Evolutionary conservation across 2,329 filamentous ascomycete species (phyloP), one percentile per base, ranked within the genome.

Genomic region (Pseudopyricularia javanii): DNA sequence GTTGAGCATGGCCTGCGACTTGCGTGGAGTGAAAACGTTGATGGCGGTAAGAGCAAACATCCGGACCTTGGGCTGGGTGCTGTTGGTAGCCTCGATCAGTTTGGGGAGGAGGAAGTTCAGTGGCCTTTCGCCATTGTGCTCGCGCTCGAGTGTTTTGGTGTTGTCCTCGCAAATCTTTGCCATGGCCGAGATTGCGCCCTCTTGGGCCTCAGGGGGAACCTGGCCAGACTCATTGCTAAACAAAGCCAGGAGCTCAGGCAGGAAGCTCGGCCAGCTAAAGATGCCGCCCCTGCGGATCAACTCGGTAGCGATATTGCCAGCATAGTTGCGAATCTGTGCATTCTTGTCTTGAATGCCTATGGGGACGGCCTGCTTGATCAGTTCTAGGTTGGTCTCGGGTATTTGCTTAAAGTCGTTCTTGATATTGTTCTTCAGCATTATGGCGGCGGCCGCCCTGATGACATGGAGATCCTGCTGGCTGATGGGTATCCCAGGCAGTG

Each of bases 141-240:
- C 88, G 61, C 85, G 83, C 68, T 95, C 89, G 52, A 98, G 74
- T 55, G 88, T 76, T 64, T 86, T 89, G 63, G 82, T 84, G 70
- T 95, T 96, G 70, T 98, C 93, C 69, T 98, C 93, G 69, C 93
- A 98, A 56, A 98, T 91, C 74, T 97, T 97, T 66, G 86, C 75
- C 68, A 98, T 75, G 49, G 93, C 91, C 49, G 87, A 82, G 86
- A 97, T 95, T 60, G 89, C 91, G 56, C 91, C 91, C 66, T 98
- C 91, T 64, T 96, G 90, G 12, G 85, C 83, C 63, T 88, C 79
- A 45, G 78, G 71, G 7, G 88, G 74, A 22, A 83, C 73, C 57
- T 85, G 81, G 40, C 86, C 85, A 47, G 73, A 74, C 53, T 82
- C 71, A 67, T 95, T 94, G 58, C 80, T 79, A 56, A 95, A 80